These are phyloP conservation scores for Harringtonia lauricola DNA, from an alignment of 2,329 filamentous ascomycete genomes.

Conservation along the genomic window DNA sequence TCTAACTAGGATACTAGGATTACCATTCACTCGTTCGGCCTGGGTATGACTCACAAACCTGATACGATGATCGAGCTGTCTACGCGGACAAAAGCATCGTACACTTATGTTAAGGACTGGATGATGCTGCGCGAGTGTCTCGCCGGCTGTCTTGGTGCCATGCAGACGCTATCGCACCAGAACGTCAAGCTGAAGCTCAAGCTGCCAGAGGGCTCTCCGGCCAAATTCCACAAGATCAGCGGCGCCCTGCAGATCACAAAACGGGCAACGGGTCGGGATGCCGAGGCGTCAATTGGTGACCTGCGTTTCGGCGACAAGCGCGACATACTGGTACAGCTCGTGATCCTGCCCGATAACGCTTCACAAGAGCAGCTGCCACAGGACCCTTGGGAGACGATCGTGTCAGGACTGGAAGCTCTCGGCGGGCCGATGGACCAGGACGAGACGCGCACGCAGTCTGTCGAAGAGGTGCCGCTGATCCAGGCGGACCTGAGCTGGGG, in stretches of 20 bases:
- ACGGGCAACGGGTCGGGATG: conserved; percentile 85
- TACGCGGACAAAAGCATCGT: conserved; percentile 88
- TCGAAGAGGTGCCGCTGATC: conserved; percentile 90
- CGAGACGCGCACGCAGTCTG: conserved; percentile 69
- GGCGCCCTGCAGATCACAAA: conserved; percentile 94
- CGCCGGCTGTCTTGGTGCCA: conserved; percentile 79
- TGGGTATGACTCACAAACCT: conserved; percentile 94
- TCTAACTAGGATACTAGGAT: conserved; percentile 47
- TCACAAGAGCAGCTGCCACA: conserved; percentile 77
- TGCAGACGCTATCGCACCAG: conserved; percentile 94
- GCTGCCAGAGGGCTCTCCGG: conserved; percentile 88
- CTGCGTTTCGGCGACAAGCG: conserved; percentile 89
- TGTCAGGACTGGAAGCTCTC: conserved; percentile 87
- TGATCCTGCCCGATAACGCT: conserved; percentile 77
- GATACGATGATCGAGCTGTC: conserved; percentile 98
- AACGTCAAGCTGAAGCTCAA: conserved; percentile 94
- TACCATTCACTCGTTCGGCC: conserved; percentile 89
- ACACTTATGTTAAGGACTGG: conserved; percentile 99
- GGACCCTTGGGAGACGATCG: conserved; percentile 94
- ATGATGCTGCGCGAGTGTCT: conserved; percentile 99
- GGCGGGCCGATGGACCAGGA: conserved; percentile 81
- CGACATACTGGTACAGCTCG: conserved; percentile 88
- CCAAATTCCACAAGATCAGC: conserved; percentile 97
- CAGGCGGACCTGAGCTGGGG: conserved; percentile 92
- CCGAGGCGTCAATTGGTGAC: conserved; percentile 85